These are phyloP conservation scores for Mikania micrantha DNA, from an alignment of 129 eudicot species.

Conservation along the genomic window DNA sequence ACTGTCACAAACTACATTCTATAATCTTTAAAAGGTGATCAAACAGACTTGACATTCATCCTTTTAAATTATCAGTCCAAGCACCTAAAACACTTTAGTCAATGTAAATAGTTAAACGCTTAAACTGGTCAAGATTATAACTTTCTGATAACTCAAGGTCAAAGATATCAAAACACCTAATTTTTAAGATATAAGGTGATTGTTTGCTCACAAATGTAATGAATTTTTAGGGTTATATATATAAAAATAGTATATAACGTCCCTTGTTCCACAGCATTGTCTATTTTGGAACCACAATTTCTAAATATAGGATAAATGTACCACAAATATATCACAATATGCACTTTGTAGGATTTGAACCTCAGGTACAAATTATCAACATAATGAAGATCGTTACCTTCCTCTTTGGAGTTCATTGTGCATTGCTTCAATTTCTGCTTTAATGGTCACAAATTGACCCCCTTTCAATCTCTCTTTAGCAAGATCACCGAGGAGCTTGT, in stretches of 20 bases:
- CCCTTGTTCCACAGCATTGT: too few relatives aligned
- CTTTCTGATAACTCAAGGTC: too few relatives aligned
- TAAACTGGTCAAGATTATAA: too few relatives aligned
- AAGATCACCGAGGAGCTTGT: constrained; percentile 26
- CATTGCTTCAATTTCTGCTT: constrained; percentile 48
- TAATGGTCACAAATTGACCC: constrained; percentile 24
- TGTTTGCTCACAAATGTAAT: not conserved
- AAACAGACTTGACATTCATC: too few relatives aligned
- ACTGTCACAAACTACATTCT: not conserved
- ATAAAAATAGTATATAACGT: too few relatives aligned
- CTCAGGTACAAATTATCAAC: not conserved
- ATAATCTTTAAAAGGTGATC: not conserved
- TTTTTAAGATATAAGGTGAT: too few relatives aligned
- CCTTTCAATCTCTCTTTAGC: constrained; percentile 18
- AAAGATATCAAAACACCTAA: not conserved
- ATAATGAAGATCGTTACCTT: constrained; percentile 29
- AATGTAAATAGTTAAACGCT: not conserved
- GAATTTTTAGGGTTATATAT: not conserved
- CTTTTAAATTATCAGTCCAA: not conserved
- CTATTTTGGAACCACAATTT: too few relatives aligned
- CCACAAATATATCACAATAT: too few relatives aligned
- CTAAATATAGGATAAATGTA: too few relatives aligned
- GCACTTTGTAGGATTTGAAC: too few relatives aligned
- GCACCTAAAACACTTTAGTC: not conserved
- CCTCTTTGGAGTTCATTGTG: constrained; percentile 55